Evolutionary conservation across 495 filamentous ascomycete genomes (phyloP).

Genomic region (Lophiotrema nucula): DNA sequence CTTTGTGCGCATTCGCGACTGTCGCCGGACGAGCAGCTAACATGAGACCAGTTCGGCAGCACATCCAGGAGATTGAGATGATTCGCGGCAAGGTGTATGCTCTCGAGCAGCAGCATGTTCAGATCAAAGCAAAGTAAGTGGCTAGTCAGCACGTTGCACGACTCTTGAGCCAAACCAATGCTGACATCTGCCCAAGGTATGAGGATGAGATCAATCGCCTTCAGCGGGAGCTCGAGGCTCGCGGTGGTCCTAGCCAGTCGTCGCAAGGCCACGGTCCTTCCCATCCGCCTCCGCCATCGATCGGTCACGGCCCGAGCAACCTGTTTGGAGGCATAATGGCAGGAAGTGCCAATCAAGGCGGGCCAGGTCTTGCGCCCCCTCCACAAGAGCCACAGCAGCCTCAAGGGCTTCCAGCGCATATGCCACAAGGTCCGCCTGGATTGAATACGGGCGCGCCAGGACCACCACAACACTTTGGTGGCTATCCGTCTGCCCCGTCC

Average conservation of each 20-base stretch:
- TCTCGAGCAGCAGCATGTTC: conserved; percentile 81
- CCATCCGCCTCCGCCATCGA: conserved; percentile 77
- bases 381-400: conserved; percentile 65
- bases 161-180: too few species aligned
- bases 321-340: conserved; percentile 96
- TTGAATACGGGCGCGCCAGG: conserved; percentile 39
- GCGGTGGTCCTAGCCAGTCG: conserved; percentile 67
- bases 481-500: conserved; percentile 49
- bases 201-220: conserved; percentile 86
- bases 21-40: too few species aligned
- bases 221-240: conserved; percentile 82
- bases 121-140: conserved; percentile 84
- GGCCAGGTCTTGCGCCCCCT: conserved; percentile 81
- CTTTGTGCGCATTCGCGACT: too few species aligned
- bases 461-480: conserved; percentile 42
- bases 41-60: conserved; percentile 81
- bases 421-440: conserved; percentile 42
- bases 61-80: conserved; percentile 89
- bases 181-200: conserved; percentile 61
- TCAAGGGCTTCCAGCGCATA: conserved; percentile 38
- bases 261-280: conserved; percentile 72
- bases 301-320: conserved; percentile 89
- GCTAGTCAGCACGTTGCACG: not conserved
- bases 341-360: conserved; percentile 79
- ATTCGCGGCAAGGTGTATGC: conserved; percentile 87